Base-by-base conservation (phyloP, 441 rosid species). In the Gossypium trilobum region DNA sequence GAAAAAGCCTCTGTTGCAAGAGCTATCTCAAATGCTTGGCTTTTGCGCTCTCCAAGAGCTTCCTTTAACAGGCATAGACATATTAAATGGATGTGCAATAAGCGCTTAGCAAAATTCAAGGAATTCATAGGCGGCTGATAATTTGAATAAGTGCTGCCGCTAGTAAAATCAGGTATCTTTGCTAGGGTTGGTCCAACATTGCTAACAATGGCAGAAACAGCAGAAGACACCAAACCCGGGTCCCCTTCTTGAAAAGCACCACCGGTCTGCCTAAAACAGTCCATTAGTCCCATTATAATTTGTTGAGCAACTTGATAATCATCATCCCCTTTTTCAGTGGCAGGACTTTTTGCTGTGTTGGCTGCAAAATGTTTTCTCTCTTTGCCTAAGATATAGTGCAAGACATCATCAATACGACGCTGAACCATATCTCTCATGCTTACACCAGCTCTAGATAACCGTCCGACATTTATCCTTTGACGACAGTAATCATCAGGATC, bases 221-320 rank as follows among this genome's bases (percentile, higher is more conserved):
- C 94, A 78, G 92, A 91, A 68, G 98, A 89, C 64, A 95, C 92
- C 91, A 95, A 84, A 68, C 89, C 85, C 0, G 99, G 99, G 71
- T 95, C 99, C 23, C 99, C 97, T 82, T 93, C 99, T 74, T 95
- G 99, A 59, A 93, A 91, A 79, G 98, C 98, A 79, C 99, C 98
- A 46, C 96, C 97, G 25, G 92, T 91, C 83, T 93, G 97, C 79
- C 83, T 85, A 70, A 95, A 85, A 78, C 94, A 88, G 0, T 91
- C 97, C 97, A 85, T 79, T 50, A 95, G 76, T 63, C 85, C 98
- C 73, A 81, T 68, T 76, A 89, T 83, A 75, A 93, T 89, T 77
- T 88, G 92, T 73, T 95, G 97, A 63, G 98, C 93, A 67, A 85
- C 83, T 82, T 86, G 95, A 85, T 81, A 87, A 61, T 85, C 97